Conservation (phyloP, 1,284 basidiomycete genomes). For the Malassezia yamatoensis region DNA sequence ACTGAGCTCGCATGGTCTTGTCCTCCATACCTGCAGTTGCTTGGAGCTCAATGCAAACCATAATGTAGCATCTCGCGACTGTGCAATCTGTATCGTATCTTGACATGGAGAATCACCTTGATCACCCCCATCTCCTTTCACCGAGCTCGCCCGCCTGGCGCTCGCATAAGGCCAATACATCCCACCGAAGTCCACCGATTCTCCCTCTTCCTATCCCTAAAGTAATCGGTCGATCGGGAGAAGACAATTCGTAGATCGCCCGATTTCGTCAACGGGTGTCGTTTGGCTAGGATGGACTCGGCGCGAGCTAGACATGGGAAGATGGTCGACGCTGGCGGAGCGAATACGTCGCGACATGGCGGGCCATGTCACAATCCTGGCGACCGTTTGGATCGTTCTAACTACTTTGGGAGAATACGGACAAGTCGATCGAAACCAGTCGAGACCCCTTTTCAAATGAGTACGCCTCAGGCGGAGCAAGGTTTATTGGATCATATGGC, state of each 20-base stretch:
- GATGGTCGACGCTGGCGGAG: too few relatives aligned
- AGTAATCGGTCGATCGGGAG: neutral
- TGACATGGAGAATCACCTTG: too few relatives aligned
- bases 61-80: conserved; percentile 27
- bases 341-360: too few relatives aligned
- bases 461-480: conserved; percentile 14
- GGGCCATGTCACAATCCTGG: neutral
- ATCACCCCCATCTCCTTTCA: too few relatives aligned
- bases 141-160: conserved; percentile 20
- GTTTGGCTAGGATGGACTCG: too few relatives aligned
- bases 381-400: neutral
- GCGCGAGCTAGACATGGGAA: too few relatives aligned
- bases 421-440: conserved; percentile 11
- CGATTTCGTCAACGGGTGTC: neutral
- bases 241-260: too few relatives aligned
- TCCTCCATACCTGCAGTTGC: conserved; percentile 32
- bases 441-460: conserved; percentile 23
- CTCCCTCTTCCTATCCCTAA: too few relatives aligned
- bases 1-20: conserved; percentile 36
- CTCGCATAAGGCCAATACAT: conserved; percentile 46
- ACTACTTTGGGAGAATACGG: neutral
- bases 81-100: conserved; percentile 22
- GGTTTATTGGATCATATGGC: conserved; percentile 5
- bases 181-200: neutral
- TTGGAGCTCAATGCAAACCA: conserved; percentile 30